Conservation (phyloP, 2,329 filamentous ascomycete genomes). For the Amauroascus verrucosus region DNA sequence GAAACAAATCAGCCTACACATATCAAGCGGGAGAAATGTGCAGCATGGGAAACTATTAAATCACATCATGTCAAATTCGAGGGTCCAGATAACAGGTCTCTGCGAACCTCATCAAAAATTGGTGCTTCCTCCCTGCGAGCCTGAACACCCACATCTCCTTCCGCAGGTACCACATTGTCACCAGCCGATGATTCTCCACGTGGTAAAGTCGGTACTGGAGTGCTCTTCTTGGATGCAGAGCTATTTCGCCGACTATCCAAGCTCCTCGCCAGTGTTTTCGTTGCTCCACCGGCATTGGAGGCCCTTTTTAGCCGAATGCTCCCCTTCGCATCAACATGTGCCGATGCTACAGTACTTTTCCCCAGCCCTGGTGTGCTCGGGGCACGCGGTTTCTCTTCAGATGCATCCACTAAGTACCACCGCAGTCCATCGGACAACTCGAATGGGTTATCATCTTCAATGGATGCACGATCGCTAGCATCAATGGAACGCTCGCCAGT, state of each 20-base stretch:
- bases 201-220: constrained; percentile 22
- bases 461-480: constrained; percentile 45
- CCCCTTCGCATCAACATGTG: constrained; percentile 75
- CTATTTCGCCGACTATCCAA: constrained; percentile 86
- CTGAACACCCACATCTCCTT: constrained; percentile 26
- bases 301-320: constrained; percentile 44
- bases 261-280: constrained; percentile 72
- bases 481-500: constrained; percentile 43
- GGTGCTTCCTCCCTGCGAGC: constrained; percentile 32
- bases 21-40: not conserved
- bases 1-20: constrained; percentile 15
- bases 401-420: constrained; percentile 92
- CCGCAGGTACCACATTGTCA: constrained; percentile 29
- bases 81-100: constrained; percentile 37
- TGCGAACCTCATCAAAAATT: constrained; percentile 41
- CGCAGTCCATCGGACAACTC: constrained; percentile 87
- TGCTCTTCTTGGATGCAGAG: constrained; percentile 67
- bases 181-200: constrained; percentile 27
- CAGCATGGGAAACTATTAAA: not conserved
- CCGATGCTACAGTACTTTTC: constrained; percentile 82
- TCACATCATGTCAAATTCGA: constrained; percentile 18
- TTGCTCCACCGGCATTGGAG: constrained; percentile 59
- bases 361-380: constrained; percentile 86
- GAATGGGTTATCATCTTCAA: constrained; percentile 92
- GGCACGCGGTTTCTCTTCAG: constrained; percentile 82